Conservation (phyloP, 164 flowering plant genomes). For the Taxillus chinensis region DNA sequence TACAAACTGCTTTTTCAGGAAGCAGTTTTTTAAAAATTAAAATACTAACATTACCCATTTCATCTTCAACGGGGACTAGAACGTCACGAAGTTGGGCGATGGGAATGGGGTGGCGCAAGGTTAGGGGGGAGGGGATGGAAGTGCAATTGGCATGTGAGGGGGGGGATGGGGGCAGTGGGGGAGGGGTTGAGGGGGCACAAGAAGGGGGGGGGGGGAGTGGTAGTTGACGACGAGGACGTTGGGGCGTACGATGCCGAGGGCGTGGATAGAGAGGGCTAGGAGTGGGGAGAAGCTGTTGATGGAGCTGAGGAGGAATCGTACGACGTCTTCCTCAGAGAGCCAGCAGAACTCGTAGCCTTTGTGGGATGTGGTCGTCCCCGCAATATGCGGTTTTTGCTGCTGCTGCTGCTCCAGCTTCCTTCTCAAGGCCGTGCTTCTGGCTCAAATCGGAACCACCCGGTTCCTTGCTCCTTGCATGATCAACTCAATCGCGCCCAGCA, state of each 20-base stretch:
- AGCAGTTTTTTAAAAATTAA: no score
- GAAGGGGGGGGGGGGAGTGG: constrained; percentile 50
- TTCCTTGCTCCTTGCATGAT: constrained; percentile 56
- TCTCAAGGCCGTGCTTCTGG: constrained; percentile 14
- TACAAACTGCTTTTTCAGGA: no score
- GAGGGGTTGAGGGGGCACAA: constrained; percentile 50
- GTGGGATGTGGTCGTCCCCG: constrained; percentile 23
- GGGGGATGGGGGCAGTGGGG: no score
- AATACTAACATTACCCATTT: no score
- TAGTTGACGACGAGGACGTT: constrained; percentile 33
- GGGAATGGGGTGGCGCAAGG: no score
- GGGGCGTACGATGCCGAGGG: constrained; percentile 46
- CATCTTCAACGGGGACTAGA: no score
- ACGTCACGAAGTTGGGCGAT: no score
- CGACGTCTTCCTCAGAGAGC: constrained; percentile 77
- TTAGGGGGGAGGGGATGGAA: no score
- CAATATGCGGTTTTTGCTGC: constrained; percentile 12
- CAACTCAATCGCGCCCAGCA: constrained; percentile 50
- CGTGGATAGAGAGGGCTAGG: constrained; percentile 43
- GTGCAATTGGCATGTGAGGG: no score
- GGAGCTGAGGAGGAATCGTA: constrained; percentile 61
- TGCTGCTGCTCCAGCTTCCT: no score
- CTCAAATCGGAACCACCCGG: constrained; percentile 46
- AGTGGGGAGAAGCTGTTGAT: constrained; percentile 71
- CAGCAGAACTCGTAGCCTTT: constrained; percentile 70